Evolutionary conservation across 192 early-diverging fungal species (phyloP), one percentile per base, ranked within the genome.

Genomic region (Linnemannia schmuckeri): DNA sequence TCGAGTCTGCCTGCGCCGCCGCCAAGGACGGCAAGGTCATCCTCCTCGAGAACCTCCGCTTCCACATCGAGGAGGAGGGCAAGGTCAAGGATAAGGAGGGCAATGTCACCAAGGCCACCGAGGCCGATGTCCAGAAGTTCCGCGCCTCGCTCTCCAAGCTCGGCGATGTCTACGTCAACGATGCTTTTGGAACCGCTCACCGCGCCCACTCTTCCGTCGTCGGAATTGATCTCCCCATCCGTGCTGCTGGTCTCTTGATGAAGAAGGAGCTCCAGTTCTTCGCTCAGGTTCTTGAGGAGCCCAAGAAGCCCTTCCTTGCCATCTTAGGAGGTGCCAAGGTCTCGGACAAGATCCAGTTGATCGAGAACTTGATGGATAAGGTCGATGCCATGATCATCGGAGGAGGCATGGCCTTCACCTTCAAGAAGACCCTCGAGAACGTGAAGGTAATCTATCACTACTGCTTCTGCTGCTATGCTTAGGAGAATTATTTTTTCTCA

Each of bases 191-290:
- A 72, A 99, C 98, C 24, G 98, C 98, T 76, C 98, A 99, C 91
- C 96, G 98, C 80, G 97, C 98, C 35, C 98, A 99, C 93, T 96
- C 94, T 81, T 97, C 96, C 75, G 98, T 99, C 96, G 98, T 99
- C 73, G 98, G 98, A 63, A 95, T 99, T 47, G 91, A 97, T 78
- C 91, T 99, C 78, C 95, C 97, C 63, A 90, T 94, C 72, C 94
- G 95, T 75, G 98, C 98, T 49, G 96, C 98, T 57, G 98, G 98
- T 55, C 96, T 99, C 90, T 91, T 99, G 89, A 98, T 99, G 97
- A 96, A 98, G 92, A 97, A 97, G 93, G 98, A 99, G 93, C 94
- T 99, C 69, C 97, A 98, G 88, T 99, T 95, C 94, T 99, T 99
- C 94, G 97, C 95, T 76, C 97, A 98, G 92, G 98, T 96, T 20